Conservation (phyloP, 2,329 filamentous ascomycete genomes). For the Cyclaneusma minus region DNA sequence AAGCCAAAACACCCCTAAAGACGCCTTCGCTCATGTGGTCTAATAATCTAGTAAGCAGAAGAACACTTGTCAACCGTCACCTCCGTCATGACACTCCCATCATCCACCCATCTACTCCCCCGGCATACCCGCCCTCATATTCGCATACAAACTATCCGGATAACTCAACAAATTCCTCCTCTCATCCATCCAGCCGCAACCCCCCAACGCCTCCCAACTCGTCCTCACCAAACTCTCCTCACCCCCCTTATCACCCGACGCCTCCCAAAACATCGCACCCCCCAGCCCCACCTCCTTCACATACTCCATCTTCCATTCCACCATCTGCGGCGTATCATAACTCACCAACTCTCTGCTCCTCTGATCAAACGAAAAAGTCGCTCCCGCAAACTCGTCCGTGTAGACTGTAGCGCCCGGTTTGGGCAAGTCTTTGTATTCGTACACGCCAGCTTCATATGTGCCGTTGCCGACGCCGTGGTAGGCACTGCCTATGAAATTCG, state of each 20-base stretch:
- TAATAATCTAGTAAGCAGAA: no score
- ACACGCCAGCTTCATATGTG: constrained; percentile 57
- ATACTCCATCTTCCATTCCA: constrained; percentile 48
- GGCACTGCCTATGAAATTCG: constrained; percentile 44
- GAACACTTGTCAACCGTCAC: no score
- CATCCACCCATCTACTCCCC: no score
- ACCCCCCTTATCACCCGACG: constrained; percentile 48
- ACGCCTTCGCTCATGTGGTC: no score
- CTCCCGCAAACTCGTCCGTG: constrained; percentile 40
- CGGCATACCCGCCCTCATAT: constrained; percentile 27
- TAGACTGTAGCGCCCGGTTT: constrained; percentile 36
- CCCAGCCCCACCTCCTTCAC: constrained; percentile 44
- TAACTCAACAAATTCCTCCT: constrained; percentile 34
- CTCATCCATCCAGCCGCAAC: constrained; percentile 26
- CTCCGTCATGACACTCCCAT: no score
- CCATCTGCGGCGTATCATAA: constrained; percentile 50
- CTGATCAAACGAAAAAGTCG: constrained; percentile 55
- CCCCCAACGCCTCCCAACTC: constrained; percentile 23
- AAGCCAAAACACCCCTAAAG: no score
- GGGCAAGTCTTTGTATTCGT: constrained; percentile 69
- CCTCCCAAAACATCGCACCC: constrained; percentile 78
- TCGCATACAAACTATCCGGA: constrained; percentile 37
- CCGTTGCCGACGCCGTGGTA: constrained; percentile 50
- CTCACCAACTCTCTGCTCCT: constrained; percentile 45
- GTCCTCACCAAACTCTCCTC: constrained; percentile 42